Evolutionary conservation across 805 yeast species (phyloP).

Genomic region (Ogataea henricii): DNA sequence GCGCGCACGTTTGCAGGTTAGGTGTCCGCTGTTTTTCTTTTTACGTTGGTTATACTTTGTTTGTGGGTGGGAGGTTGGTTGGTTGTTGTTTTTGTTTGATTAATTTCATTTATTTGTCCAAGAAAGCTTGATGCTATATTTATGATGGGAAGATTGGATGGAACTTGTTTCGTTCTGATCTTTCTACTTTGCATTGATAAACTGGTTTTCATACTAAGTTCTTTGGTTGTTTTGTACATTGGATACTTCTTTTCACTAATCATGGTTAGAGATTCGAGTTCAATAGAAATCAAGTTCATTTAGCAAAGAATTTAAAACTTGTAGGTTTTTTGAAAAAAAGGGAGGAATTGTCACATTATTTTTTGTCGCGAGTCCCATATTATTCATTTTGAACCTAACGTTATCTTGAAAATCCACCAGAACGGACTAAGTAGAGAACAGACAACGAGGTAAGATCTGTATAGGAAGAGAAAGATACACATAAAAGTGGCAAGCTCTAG

Average conservation of each 20-base stretch:
- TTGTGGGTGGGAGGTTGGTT: not conserved
- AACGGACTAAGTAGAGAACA: constrained; percentile 9
- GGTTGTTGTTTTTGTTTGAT: not conserved
- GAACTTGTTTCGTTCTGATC: not conserved
- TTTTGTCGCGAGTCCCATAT: not conserved
- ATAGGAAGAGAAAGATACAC: constrained; percentile 10
- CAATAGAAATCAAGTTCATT: not conserved
- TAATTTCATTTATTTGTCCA: not conserved
- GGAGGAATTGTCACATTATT: not conserved
- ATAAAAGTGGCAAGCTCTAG: constrained; percentile 12
- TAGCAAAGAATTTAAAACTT: not conserved
- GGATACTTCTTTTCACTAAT: constrained; percentile 1
- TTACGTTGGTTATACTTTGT: not conserved
- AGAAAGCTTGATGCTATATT: not conserved
- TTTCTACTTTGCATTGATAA: constrained; percentile 7
- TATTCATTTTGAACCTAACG: constrained; percentile 1
- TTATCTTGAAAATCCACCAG: not conserved
- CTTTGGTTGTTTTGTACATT: not conserved
- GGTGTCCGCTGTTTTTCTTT: not conserved
- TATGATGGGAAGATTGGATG: not conserved
- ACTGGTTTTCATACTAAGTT: constrained; percentile 1
- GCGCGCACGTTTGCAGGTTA: constrained; percentile 1
- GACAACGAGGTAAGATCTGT: constrained; percentile 11
- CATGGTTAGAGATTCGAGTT: constrained; percentile 4
- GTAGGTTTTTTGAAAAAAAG: not conserved